Evolutionary conservation across 441 rosid species (phyloP).

Genomic region (Adansonia madagascariensis): DNA sequence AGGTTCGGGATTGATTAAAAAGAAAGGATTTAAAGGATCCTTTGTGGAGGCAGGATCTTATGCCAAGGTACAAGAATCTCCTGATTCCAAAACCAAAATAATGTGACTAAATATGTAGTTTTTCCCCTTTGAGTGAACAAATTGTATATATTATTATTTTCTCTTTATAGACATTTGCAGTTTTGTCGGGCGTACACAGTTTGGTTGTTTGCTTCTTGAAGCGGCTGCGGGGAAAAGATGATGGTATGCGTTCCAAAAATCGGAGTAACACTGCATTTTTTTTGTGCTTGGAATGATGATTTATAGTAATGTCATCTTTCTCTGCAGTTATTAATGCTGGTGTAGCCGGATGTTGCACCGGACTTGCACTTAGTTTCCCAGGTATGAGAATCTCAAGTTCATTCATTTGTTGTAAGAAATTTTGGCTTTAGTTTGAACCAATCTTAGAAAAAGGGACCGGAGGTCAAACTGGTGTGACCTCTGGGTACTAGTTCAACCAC

Average conservation of each 20-base stretch:
- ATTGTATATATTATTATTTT: slow-evolving; percentile 10
- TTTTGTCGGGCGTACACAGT: slow-evolving; percentile 86
- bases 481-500: no score
- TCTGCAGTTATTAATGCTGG: slow-evolving; percentile 81
- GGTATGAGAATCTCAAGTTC: slow-evolving; percentile 44
- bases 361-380: slow-evolving; percentile 87
- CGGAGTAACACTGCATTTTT: neutral
- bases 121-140: neutral
- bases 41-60: slow-evolving; percentile 77
- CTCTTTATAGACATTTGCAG: slow-evolving; percentile 65
- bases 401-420: neutral
- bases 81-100: neutral
- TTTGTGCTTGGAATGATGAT: slow-evolving; percentile 4
- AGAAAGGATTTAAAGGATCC: slow-evolving; percentile 76
- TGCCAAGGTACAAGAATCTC: slow-evolving; percentile 64
- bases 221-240: slow-evolving; percentile 90
- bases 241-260: slow-evolving; percentile 52
- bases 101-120: neutral
- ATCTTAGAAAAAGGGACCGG: no score
- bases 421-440: neutral
- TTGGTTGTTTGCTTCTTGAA: slow-evolving; percentile 87
- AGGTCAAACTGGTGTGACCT: no score
- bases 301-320: slow-evolving; percentile 17
- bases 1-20: slow-evolving; percentile 86
- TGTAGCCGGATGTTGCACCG: slow-evolving; percentile 95